These are phyloP conservation scores for Ormosia emarginata DNA, from an alignment of 306 rosid species.

Conservation along the genomic window DNA sequence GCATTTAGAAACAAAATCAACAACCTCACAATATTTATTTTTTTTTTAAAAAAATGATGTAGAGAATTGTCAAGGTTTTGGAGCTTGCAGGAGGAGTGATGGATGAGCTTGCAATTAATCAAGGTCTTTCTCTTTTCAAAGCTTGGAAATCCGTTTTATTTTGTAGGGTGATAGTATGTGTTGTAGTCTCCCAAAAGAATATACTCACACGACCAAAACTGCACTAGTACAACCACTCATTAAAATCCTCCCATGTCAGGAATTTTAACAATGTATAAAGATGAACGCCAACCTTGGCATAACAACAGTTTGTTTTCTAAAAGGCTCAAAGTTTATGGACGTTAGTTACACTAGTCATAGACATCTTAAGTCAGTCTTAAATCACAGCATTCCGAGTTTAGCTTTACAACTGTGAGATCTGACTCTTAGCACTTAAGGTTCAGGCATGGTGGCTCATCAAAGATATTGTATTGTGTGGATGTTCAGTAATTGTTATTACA, in stretches of 20 bases:
- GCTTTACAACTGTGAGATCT: no score
- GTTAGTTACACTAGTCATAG: not conserved
- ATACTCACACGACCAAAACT: not conserved
- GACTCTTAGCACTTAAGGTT: not conserved
- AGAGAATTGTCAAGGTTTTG: conserved; percentile 81
- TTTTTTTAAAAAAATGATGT: not conserved
- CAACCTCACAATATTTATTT: not conserved
- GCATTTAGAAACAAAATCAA: not conserved
- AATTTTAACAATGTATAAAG: not conserved
- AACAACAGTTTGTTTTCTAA: not conserved
- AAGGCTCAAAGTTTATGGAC: not conserved
- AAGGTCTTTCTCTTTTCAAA: conserved; percentile 44
- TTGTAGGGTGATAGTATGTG: not conserved
- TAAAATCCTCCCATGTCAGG: not conserved
- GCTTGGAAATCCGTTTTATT: not conserved
- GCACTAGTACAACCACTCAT: not conserved
- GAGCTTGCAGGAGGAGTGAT: conserved; percentile 89
- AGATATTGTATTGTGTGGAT: not conserved
- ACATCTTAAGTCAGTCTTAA: not conserved
- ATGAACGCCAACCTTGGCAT: not conserved
- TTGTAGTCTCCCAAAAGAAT: not conserved
- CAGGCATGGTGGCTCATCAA: not conserved
- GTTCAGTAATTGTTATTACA: not conserved
- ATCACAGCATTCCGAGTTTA: not conserved
- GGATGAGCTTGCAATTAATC: conserved; percentile 88